Percentiles rank a stretch among this genome's conserved stretches.
These are phyloP conservation scores for Cercospora nicotianae DNA, from an alignment of 2,329 filamentous ascomycete genomes.

Conservation along the genomic window DNA sequence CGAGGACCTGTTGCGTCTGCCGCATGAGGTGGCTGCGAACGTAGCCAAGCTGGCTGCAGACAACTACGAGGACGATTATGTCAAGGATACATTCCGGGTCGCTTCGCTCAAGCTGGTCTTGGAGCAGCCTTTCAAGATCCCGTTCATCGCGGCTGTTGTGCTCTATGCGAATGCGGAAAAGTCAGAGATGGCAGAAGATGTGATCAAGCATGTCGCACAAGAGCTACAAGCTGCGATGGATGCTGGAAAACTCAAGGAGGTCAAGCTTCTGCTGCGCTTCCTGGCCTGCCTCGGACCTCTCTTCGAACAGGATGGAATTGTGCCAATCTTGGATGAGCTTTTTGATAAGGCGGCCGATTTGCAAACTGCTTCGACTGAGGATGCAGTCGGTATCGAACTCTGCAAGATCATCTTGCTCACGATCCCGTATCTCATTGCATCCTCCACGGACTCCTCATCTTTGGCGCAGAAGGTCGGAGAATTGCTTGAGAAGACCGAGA, in stretches of 20 bases:
- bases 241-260: constrained; percentile 79
- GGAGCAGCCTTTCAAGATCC: constrained; percentile 97
- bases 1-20: constrained; percentile 75
- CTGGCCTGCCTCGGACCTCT: constrained; percentile 80
- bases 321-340: constrained; percentile 82
- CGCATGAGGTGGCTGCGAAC: constrained; percentile 73
- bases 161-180: constrained; percentile 77
- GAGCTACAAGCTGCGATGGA: constrained; percentile 67
- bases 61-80: constrained; percentile 80
- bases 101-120: constrained; percentile 74
- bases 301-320: constrained; percentile 80
- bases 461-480: constrained; percentile 73
- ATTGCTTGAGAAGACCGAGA: constrained; percentile 89
- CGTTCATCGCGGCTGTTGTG: constrained; percentile 82
- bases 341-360: constrained; percentile 88
- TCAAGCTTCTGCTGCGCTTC: constrained; percentile 88
- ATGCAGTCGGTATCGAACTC: constrained; percentile 77
- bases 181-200: constrained; percentile 69
- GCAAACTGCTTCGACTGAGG: constrained; percentile 88
- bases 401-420: constrained; percentile 96
- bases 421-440: constrained; percentile 83
- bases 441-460: constrained; percentile 59
- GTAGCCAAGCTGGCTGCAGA: constrained; percentile 77
- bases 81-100: constrained; percentile 70
- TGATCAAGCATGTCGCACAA: constrained; percentile 64